Percentiles rank a stretch among this genome's conserved stretches.
Evolutionary conservation across 495 filamentous ascomycete species (phyloP).

Genomic region (Tuber borchii): DNA sequence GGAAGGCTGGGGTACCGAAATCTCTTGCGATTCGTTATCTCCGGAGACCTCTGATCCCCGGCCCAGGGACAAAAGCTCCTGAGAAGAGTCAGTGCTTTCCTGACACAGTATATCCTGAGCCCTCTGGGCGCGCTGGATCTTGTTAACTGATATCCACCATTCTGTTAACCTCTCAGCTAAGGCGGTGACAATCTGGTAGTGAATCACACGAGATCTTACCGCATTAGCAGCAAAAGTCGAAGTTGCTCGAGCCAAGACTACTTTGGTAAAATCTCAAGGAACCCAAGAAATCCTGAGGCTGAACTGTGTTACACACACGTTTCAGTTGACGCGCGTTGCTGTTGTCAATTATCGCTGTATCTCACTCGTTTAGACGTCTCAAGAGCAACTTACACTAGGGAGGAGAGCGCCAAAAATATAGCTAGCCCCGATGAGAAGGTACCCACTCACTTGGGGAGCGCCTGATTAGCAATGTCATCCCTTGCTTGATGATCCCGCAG

Average conservation of each 20-base stretch:
- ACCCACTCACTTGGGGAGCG: background rate
- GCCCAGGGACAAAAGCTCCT: background rate
- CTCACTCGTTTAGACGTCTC: background rate
- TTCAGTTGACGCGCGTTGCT: background rate
- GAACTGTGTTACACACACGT: background rate
- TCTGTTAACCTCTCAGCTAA: background rate
- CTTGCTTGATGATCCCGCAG: background rate
- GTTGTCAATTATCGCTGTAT: background rate
- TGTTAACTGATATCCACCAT: background rate
- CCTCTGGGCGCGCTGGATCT: background rate
- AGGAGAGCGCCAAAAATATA: background rate
- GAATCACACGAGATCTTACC: background rate
- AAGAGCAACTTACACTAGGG: background rate
- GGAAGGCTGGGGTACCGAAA: background rate
- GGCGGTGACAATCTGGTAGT: background rate
- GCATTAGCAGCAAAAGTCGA: no score
- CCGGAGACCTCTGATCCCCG: background rate
- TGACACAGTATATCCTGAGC: background rate
- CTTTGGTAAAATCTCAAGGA: no score
- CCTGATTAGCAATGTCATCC: background rate
- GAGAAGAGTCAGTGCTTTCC: background rate
- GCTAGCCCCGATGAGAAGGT: background rate
- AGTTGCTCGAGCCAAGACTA: no score
- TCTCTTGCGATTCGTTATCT: background rate
- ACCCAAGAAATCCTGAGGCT: no score